Evolutionary conservation across 345 rosid species (phyloP).

Genomic region (Mangifera indica): DNA sequence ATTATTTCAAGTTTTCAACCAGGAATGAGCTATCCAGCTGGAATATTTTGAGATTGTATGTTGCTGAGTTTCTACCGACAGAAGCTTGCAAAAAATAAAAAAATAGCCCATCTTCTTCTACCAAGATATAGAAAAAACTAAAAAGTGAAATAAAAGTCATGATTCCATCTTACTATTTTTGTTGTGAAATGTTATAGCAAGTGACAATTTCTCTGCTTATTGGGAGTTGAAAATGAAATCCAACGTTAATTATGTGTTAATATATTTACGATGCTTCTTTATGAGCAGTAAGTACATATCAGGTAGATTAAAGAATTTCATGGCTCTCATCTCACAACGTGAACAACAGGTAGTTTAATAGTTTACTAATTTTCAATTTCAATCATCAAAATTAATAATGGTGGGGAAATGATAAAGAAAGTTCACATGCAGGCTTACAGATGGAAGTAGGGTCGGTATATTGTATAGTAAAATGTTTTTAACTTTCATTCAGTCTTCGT

Average conservation of each 20-base stretch:
- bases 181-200: neutral
- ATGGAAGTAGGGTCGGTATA: neutral
- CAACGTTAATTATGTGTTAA: too few relatives aligned
- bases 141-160: slow-evolving; percentile 1
- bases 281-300: neutral
- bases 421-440: neutral
- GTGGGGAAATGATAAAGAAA: neutral
- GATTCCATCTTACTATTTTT: too few relatives aligned
- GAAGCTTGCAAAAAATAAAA: slow-evolving; percentile 5
- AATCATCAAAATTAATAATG: neutral
- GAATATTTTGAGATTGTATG: neutral
- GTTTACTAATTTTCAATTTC: neutral
- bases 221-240: too few relatives aligned
- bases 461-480: neutral
- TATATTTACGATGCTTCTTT: too few relatives aligned
- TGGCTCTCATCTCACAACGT: too few relatives aligned
- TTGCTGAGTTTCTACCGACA: slow-evolving; percentile 10
- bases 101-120: slow-evolving; percentile 5
- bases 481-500: neutral
- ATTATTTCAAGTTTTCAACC: neutral
- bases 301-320: too few relatives aligned
- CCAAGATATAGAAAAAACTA: too few relatives aligned
- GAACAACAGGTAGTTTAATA: too few relatives aligned
- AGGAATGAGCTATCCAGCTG: slow-evolving; percentile 22
- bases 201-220: too few relatives aligned